phyloP scores from a whole-genome alignment of 805 yeast species.

The Wickerhamiella brachini region DNA sequence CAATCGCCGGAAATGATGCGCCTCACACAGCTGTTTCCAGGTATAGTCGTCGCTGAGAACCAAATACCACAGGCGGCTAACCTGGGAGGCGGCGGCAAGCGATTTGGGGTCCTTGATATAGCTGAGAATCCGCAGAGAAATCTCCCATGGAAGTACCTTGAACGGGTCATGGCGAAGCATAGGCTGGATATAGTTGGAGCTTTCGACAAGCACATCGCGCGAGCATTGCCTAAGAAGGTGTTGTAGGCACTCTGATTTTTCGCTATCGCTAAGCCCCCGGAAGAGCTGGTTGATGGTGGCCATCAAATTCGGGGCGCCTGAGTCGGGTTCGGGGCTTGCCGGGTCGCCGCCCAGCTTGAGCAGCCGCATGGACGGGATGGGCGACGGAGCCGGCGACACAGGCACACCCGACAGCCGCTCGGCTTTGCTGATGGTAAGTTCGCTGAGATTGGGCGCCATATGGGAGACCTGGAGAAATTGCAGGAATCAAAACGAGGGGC shows the following conservation, averaged over 20 bases:
- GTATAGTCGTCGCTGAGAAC: slow-evolving; percentile 29
- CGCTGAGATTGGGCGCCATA: neutral
- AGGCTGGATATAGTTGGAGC: slow-evolving; percentile 24
- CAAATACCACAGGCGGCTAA: slow-evolving; percentile 61
- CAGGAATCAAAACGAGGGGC: neutral
- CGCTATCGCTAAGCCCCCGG: slow-evolving; percentile 10
- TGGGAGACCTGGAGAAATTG: neutral
- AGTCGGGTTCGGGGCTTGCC: neutral
- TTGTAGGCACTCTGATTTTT: slow-evolving; percentile 14
- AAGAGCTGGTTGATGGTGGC: slow-evolving; percentile 10
- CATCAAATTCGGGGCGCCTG: neutral
- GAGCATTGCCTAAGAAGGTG: slow-evolving; percentile 15
- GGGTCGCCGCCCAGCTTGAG: slow-evolving; percentile 3
- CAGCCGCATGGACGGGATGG: slow-evolving; percentile 15
- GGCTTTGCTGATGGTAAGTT: neutral
- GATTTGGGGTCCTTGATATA: slow-evolving; percentile 74
- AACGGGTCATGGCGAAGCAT: slow-evolving; percentile 29
- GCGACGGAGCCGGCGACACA: slow-evolving; percentile 22
- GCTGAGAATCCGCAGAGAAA: slow-evolving; percentile 68
- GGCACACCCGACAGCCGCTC: slow-evolving; percentile 8
- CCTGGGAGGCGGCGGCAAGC: slow-evolving; percentile 85
- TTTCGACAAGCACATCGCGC: slow-evolving; percentile 20
- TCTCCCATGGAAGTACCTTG: slow-evolving; percentile 56
- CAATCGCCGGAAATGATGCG: slow-evolving; percentile 25
- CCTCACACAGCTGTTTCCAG: slow-evolving; percentile 29